Percentiles rank a stretch among this genome's conserved stretches.
phyloP scores from a whole-genome alignment of 2,329 filamentous ascomycete genomes.

The Fusarium sp. region DNA sequence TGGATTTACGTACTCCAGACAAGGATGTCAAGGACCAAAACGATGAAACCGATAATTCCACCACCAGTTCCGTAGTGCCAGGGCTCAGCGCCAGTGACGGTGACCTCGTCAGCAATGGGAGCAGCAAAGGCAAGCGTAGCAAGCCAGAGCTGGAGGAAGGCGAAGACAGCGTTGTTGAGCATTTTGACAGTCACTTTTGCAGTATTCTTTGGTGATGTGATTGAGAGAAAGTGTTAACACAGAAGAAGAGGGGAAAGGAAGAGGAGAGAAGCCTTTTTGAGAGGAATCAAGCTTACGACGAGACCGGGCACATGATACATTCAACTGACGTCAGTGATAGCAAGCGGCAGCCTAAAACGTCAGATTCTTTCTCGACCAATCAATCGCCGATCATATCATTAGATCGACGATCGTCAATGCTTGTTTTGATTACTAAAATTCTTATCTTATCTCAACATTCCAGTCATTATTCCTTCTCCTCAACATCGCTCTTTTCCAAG shows the following conservation, averaged over 20 bases:
- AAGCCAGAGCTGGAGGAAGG: constrained; percentile 48
- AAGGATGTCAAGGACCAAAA: constrained; percentile 69
- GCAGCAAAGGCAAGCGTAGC: constrained; percentile 61
- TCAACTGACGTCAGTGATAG: constrained; percentile 21
- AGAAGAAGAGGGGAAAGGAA: not conserved
- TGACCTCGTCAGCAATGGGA: constrained; percentile 46
- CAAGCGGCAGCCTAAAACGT: not conserved
- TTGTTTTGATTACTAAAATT: not conserved
- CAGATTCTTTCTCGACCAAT: not conserved
- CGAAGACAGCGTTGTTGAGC: constrained; percentile 22
- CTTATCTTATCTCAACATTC: not conserved
- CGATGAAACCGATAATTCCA: constrained; percentile 68
- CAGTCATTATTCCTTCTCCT: not conserved
- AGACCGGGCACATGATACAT: constrained; percentile 16
- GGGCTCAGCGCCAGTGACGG: constrained; percentile 51
- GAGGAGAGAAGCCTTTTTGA: not conserved
- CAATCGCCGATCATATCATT: not conserved
- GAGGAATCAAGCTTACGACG: constrained; percentile 14
- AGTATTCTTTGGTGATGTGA: rapidly evolving
- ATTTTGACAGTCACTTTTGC: not conserved
- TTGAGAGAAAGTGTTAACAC: not conserved
- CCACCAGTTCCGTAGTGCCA: constrained; percentile 70
- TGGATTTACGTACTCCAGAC: constrained; percentile 63
- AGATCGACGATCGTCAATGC: not conserved
- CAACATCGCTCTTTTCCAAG: not conserved